Percentiles rank a stretch among this genome's conserved stretches.
phyloP scores from a whole-genome alignment of 2,329 filamentous ascomycete species.

The Diaporthe amygdali region DNA sequence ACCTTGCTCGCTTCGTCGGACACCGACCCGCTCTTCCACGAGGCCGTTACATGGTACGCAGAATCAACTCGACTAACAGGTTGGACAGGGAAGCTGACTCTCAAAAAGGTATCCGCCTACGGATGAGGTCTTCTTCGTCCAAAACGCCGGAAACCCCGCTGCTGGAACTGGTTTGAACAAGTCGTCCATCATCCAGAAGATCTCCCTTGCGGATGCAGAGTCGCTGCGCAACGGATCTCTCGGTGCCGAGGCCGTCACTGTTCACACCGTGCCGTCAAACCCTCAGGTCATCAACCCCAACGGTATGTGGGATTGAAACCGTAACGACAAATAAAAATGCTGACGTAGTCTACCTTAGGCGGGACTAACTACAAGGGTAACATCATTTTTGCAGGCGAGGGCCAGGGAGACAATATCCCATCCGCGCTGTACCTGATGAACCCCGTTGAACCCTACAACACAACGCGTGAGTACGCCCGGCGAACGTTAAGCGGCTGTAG shows the following conservation, averaged over 20 bases:
- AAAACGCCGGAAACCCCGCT: constrained; percentile 51
- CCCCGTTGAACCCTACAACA: constrained; percentile 52
- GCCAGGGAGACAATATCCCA: background rate
- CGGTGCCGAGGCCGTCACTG: constrained; percentile 36
- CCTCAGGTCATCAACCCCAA: constrained; percentile 56
- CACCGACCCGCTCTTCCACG: constrained; percentile 55
- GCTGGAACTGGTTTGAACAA: constrained; percentile 56
- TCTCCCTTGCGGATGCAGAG: constrained; percentile 47
- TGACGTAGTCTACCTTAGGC: constrained; percentile 36
- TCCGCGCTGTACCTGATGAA: constrained; percentile 45
- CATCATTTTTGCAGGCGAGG: constrained; percentile 4
- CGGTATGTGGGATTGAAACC: constrained; percentile 37
- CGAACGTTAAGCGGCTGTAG: rapidly evolving
- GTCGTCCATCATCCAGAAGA: constrained; percentile 55
- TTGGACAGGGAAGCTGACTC: background rate
- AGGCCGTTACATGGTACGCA: constrained; percentile 57
- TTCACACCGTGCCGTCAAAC: constrained; percentile 45
- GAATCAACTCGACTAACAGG: background rate
- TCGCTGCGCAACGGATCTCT: constrained; percentile 40
- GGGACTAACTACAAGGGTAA: constrained; percentile 29
- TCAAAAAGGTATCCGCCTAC: constrained; percentile 43
- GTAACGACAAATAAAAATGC: background rate
- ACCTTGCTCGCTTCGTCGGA: constrained; percentile 52
- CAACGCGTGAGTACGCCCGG: constrained; percentile 41
- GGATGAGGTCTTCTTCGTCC: constrained; percentile 59